Conservation (phyloP, 805 yeast species). For the Jamesozyma rosinii region DNA sequence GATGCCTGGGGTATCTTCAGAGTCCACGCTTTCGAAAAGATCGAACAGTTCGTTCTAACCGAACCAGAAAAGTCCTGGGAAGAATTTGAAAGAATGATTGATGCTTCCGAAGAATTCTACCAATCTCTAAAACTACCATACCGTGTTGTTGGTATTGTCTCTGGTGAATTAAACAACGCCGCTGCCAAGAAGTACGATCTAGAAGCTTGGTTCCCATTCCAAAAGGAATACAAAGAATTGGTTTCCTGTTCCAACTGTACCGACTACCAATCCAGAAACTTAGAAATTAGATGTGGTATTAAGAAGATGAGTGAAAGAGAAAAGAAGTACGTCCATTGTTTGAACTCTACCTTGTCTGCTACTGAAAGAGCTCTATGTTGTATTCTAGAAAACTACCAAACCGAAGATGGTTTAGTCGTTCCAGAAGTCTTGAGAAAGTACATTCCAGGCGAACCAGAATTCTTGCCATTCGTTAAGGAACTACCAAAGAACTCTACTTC, state of each 20-base stretch:
- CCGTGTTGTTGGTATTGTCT: conserved; percentile 94
- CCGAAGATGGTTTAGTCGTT: conserved; percentile 84
- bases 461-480: conserved; percentile 81
- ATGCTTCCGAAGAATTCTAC: conserved; percentile 83
- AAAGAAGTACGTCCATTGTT: conserved; percentile 96
- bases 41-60: conserved; percentile 90
- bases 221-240: conserved; percentile 94
- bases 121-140: conserved; percentile 86
- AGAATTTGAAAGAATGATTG: conserved; percentile 94
- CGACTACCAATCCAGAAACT: conserved; percentile 96
- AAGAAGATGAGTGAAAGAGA: conserved; percentile 90
- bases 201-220: conserved; percentile 99
- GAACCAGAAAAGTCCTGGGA: conserved; percentile 98
- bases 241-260: conserved; percentile 99
- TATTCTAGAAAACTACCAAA: conserved; percentile 94
- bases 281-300: conserved; percentile 97
- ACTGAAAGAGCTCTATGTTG: conserved; percentile 98
- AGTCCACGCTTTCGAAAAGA: conserved; percentile 96
- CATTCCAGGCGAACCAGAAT: conserved; percentile 98
- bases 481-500: conserved; percentile 92
- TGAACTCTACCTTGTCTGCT: conserved; percentile 94
- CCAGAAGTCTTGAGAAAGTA: conserved; percentile 94
- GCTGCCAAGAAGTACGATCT: conserved; percentile 98
- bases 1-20: conserved; percentile 99
- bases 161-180: conserved; percentile 97